Evolutionary conservation across 805 yeast species (phyloP), one percentile per base, ranked within the genome.

Genomic region (Zygosaccharomyces lentus): DNA sequence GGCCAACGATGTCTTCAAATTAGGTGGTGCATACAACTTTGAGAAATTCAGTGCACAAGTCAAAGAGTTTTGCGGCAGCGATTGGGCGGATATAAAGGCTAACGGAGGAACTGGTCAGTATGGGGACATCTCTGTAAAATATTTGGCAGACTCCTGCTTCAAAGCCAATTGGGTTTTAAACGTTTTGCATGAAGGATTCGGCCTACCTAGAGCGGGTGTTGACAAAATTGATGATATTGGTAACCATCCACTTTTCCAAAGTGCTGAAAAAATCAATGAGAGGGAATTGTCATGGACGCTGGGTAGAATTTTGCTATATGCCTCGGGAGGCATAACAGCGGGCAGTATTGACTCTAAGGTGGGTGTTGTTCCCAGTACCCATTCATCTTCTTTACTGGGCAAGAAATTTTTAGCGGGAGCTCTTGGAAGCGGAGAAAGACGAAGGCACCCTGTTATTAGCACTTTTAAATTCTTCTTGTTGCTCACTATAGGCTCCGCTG

Each of bases 101-200:
- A 76, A 80, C 31, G 72, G 73, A 37, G 62, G 75, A 1, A 56
- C 68, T 2, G 87, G 89, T 4, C 68, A 69, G 31, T 87, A 84
- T 59, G 75, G 81, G 13, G 71, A 74, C 27, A 70, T 86, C 19
- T 72, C 77, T 2, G 70, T 75, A 25, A 78, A 82, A 0, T 74
- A 77, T 47, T 69, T 93, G 29, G 73, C 70, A 45, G 83, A 81
- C 50, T 87, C 96, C 2, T 93, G 99, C 62, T 93, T 93, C 71
- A 93, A 93, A 59, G 95, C 96, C 4, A 81, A 87, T 47, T 93
- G 99, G 98, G 89, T 93, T 2, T 73, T 89, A 31, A 89, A 85
- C 58, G 77, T 93, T 26, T 67, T 93, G 23, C 96, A 88, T 62
- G 96, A 90, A 54, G 99, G 99, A 0, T 91, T 91, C 61, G 87